Evolutionary conservation across 768 basidiomycete genomes (phyloP).

Genomic region (Boletellus ananas): DNA sequence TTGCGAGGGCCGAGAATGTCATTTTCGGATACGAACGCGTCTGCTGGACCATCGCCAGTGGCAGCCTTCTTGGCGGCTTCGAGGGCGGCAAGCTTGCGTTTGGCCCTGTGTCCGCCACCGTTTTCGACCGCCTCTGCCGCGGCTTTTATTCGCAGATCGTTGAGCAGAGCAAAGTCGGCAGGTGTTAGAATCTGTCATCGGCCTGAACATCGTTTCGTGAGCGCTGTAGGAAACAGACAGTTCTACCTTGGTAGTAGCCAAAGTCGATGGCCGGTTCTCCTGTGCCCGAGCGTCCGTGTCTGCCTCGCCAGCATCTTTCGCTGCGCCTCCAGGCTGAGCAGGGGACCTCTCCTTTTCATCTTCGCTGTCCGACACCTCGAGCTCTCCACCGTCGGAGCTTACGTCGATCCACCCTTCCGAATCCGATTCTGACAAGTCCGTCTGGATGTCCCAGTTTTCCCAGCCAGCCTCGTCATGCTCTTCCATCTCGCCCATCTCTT

Average conservation of each 20-base stretch:
- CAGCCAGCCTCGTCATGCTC: constrained; percentile 70
- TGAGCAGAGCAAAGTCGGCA: constrained; percentile 89
- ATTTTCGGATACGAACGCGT: constrained; percentile 73
- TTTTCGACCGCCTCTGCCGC: constrained; percentile 66
- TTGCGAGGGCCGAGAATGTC: constrained; percentile 94
- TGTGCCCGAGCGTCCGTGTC: constrained; percentile 25
- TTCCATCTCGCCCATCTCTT: constrained; percentile 51
- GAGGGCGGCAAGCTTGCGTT: constrained; percentile 83
- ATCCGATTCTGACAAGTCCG: constrained; percentile 56
- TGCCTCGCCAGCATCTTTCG: neutral
- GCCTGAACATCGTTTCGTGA: neutral
- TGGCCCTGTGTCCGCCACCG: constrained; percentile 70
- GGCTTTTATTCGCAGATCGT: constrained; percentile 81
- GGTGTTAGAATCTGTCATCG: constrained; percentile 84
- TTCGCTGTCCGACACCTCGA: constrained; percentile 86
- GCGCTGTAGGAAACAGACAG: neutral
- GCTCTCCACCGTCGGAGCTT: constrained; percentile 56
- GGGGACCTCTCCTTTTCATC: constrained; percentile 47
- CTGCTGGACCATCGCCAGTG: constrained; percentile 41
- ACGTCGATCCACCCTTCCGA: constrained; percentile 81
- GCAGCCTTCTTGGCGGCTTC: constrained; percentile 65
- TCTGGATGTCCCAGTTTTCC: constrained; percentile 88
- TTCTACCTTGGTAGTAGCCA: constrained; percentile 77
- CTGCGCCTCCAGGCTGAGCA: constrained; percentile 5
- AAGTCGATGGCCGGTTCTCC: constrained; percentile 49